These are phyloP conservation scores for Saururus chinensis DNA, from an alignment of 164 flowering plant species.

Conservation along the genomic window DNA sequence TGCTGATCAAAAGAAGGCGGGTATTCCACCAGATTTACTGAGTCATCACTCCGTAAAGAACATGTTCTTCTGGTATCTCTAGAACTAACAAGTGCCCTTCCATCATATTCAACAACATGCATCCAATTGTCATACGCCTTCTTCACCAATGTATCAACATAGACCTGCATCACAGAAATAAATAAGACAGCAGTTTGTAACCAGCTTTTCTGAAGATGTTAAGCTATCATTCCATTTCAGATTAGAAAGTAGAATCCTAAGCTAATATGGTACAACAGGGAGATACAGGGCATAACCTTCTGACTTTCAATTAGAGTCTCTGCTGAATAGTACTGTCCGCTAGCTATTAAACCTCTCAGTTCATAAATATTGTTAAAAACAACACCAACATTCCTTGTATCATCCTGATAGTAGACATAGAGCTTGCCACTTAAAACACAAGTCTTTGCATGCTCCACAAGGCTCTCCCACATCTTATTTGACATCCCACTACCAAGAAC, in stretches of 20 bases:
- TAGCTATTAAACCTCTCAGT: conserved; percentile 65
- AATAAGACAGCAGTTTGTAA: neutral
- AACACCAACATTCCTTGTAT: conserved; percentile 63
- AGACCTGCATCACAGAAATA: conserved; percentile 34
- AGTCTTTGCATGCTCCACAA: conserved; percentile 93
- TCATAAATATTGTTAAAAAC: conserved; percentile 85
- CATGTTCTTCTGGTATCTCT: conserved; percentile 27
- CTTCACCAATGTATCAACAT: conserved; percentile 78
- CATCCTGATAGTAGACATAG: conserved; percentile 51
- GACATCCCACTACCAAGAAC: conserved; percentile 99
- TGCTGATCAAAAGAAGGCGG: conserved; percentile 42
- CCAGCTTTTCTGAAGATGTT: neutral
- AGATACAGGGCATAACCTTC: conserved; percentile 40
- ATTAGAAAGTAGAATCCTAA: neutral
- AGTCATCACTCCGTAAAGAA: conserved; percentile 27
- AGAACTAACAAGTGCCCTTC: conserved; percentile 51
- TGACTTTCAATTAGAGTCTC: conserved; percentile 74
- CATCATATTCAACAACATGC: conserved; percentile 89
- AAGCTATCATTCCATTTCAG: neutral
- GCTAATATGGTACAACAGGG: neutral
- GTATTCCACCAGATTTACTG: conserved; percentile 24
- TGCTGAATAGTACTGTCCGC: conserved; percentile 53
- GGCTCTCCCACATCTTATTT: conserved; percentile 97
- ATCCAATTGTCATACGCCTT: conserved; percentile 96
- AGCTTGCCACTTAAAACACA: conserved; percentile 76